Base-by-base conservation (phyloP, 2,329 filamentous ascomycete species). In the Clonostachys rosea region DNA sequence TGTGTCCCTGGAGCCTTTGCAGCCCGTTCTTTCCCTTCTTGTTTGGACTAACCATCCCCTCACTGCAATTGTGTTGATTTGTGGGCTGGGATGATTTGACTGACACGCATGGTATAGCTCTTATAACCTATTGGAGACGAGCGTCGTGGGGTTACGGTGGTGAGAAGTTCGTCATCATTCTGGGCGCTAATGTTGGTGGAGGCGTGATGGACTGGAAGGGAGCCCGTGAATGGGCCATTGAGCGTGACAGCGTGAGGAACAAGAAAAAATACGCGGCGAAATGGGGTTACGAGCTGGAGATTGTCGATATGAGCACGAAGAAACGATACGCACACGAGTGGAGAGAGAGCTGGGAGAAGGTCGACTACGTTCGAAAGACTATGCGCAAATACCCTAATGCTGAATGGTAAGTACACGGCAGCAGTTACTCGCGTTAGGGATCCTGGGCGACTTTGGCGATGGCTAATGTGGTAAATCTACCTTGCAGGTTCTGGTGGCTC, bases 161-260 rank as follows among this genome's bases (percentile, higher is more conserved):
- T 17, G 84, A 86, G 61, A 97, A 96, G 60, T 91, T 87, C 61
- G 94, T 99, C 54, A 87, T 99, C 47, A 91, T 99, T 52, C 75
- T 97, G 17, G 91, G 88, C 20, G 91, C 94, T 47, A 99, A 99
- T 61, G 81, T 95, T 53, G 94, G 94, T 43, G 94, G 94, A 50
- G 94, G 94, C 58, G 94, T 99, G 8, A 97, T 97, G 91, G 92
- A 96, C 62, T 96, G 91, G 92, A 99, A 99, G 67, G 92, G 92
- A 0, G 88, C 92, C 17, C 82, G 91, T 51, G 94, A 99, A 70
- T 99, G 94, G 94, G 94, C 94, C 1, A 95, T 97, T 59, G 94
- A 99, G 70, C 80, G 94, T 64, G 91, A 97, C 71, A 97, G 92
- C 62, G 83, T 97, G 47, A 85, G 86, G 64, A 99, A 99, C 71